These are phyloP conservation scores for Pontederia crassipes DNA, from an alignment of 176 grass and related monocot species.

Conservation along the genomic window DNA sequence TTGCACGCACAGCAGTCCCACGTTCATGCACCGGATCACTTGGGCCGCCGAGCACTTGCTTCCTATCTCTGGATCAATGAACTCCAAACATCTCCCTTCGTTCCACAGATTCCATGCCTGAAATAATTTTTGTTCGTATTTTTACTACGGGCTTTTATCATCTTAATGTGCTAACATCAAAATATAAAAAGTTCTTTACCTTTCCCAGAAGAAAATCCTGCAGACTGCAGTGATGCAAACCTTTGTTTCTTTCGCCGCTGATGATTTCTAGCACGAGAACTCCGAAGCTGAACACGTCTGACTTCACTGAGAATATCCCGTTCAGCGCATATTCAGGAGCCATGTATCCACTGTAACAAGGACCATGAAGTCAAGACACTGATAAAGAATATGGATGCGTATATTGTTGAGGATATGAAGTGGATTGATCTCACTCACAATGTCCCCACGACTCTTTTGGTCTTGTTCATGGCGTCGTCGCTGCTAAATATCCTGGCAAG, in stretches of 20 bases:
- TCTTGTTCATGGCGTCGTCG: no score
- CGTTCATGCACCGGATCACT: slow-evolving; percentile 1
- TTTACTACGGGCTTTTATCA: no score
- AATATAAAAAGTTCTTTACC: background rate
- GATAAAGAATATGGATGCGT: no score
- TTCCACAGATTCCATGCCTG: slow-evolving; percentile 12
- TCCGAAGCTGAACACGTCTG: slow-evolving; percentile 23
- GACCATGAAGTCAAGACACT: no score
- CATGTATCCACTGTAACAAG: slow-evolving; percentile 15
- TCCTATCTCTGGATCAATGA: slow-evolving; percentile 2
- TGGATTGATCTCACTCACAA: no score
- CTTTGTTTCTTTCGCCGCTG: slow-evolving; percentile 9
- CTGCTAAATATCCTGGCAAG: no score
- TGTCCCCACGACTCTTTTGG: no score
- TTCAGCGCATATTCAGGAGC: slow-evolving; percentile 18
- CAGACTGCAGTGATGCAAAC: background rate
- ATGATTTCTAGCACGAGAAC: slow-evolving; percentile 14
- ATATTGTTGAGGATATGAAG: no score
- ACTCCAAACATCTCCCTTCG: background rate
- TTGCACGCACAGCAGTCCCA: slow-evolving; percentile 7
- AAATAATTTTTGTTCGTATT: background rate
- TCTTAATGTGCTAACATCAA: background rate
- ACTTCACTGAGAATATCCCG: slow-evolving; percentile 12
- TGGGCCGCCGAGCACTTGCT: background rate
- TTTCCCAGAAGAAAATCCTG: background rate